A percentile compares a stretch with the other conserved stretches of the same genome.
phyloP scores from a whole-genome alignment of 352 stramenopile species.

The Aphanomyces invadans region DNA sequence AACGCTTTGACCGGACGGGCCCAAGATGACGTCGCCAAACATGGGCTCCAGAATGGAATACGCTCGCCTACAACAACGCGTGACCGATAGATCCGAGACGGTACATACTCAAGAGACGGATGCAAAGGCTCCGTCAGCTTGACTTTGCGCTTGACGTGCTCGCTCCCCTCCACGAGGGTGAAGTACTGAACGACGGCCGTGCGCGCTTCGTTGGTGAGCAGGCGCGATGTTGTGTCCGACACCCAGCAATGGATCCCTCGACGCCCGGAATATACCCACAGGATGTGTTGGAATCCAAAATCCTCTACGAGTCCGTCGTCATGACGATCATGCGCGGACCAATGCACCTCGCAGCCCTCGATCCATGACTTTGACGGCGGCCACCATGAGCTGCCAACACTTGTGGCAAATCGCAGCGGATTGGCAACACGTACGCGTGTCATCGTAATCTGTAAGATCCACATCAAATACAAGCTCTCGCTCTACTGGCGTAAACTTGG shows the following conservation, averaged over 20 bases:
- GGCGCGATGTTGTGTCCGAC: conserved; percentile 89
- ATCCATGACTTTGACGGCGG: conserved; percentile 95
- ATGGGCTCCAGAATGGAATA: conserved; percentile 92
- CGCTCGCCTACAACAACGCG: conserved; percentile 52
- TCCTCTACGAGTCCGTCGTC: conserved; percentile 51
- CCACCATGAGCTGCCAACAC: conserved; percentile 98
- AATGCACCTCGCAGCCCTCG: conserved; percentile 52
- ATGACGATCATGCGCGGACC: background rate
- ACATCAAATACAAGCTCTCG: conserved; percentile 99
- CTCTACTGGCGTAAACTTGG: conserved; percentile 88
- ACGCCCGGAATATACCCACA: conserved; percentile 98
- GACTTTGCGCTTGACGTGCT: conserved; percentile 85
- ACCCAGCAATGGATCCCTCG: conserved; percentile 99
- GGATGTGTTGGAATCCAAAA: conserved; percentile 97
- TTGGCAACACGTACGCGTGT: conserved; percentile 94
- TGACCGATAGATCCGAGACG: background rate
- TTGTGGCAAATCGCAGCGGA: conserved; percentile 86
- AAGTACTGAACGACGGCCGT: conserved; percentile 96
- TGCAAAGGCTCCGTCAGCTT: conserved; percentile 89
- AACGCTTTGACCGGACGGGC: conserved; percentile 87
- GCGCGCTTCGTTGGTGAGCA: conserved; percentile 94
- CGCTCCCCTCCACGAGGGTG: conserved; percentile 87
- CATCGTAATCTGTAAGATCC: conserved; percentile 99
- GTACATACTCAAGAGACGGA: conserved; percentile 81
- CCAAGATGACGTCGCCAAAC: conserved; percentile 89